Evolutionary conservation across 2,329 filamentous ascomycete species (phyloP).

Genomic region (Pseudocercospora eumusae): DNA sequence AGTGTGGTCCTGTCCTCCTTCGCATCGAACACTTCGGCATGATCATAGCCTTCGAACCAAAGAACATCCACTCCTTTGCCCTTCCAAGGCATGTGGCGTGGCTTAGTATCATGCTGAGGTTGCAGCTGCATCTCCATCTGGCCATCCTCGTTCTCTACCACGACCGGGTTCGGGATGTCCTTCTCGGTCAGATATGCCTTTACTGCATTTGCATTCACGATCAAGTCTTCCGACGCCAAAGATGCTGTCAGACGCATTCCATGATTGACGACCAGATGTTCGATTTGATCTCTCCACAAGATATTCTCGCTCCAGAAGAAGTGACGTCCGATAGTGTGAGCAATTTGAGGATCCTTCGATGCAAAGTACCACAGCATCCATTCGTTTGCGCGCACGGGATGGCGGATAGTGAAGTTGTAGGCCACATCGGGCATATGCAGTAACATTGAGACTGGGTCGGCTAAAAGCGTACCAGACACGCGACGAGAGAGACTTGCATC

Average conservation of each 20-base stretch:
- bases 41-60: conserved; percentile 63
- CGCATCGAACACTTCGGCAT: conserved; percentile 62
- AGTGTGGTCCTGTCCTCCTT: conserved; percentile 31
- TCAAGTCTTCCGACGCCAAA: conserved; percentile 63
- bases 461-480: conserved; percentile 55
- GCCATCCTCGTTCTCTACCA: conserved; percentile 26
- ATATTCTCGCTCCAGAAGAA: conserved; percentile 75
- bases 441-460: conserved; percentile 67
- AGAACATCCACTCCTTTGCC: conserved; percentile 57
- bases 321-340: conserved; percentile 63
- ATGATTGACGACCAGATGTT: conserved; percentile 39
- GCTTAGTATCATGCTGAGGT: conserved; percentile 38
- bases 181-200: conserved; percentile 57
- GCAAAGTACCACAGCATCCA: conserved; percentile 72
- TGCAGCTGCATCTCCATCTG: conserved; percentile 33
- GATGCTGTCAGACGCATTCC: conserved; percentile 56
- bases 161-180: conserved; percentile 31
- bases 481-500: conserved; percentile 47
- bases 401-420: conserved; percentile 65
- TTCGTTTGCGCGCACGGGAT: conserved; percentile 60
- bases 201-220: conserved; percentile 63
- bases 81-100: conserved; percentile 33
- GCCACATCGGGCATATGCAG: conserved; percentile 70
- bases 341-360: conserved; percentile 65
- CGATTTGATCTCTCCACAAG: conserved; percentile 67